Base-by-base conservation (phyloP, 1,284 basidiomycete species). In the Tremellales sp. region DNA sequence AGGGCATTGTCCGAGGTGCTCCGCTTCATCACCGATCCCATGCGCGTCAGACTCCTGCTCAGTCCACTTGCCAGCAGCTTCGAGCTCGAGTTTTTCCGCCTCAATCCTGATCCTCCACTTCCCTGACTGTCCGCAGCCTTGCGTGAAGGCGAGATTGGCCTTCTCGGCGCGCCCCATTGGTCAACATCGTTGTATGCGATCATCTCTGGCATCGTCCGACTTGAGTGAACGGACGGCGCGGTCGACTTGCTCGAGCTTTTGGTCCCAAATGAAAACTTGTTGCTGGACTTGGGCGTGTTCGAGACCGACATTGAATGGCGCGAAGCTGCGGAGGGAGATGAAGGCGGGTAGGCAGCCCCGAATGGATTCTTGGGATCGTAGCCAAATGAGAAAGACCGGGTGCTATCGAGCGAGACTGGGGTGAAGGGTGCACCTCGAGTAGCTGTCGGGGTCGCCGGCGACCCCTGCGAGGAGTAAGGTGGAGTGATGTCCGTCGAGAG, bases 1-100 rank as follows among this genome's bases (percentile, higher is more conserved):
- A 24, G n/a, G n/a, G n/a, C n/a, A n/a, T n/a, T n/a, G 10, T 49
- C 51, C 17, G 51, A 53, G 8, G 45, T 52, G 23, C 48, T 52
- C 4, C 59, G 52, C 19, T 51, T 54, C 53, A 68, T 63, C 4
- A 66, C 65, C 11, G 57, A 62, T 7, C 60, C 60, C 36, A 64
- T 51, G 13, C 65, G 46, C 10, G 52, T 51, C 22, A 67, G 47
- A 3, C 65, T 61, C 24, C 54, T 58, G 3, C 56, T 58, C 10
- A 67, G 41, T 6, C 57, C 52, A 15, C 35, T 26, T 12, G 55
- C 41, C 0, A 67, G 49, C 17, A 63, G 49, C 1, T 57, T 39
- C 11, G 36, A 39, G 11, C 13, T 39, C 11, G 36, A 39, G 11
- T 39, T 39, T 21, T 39, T 39, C 10, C 36, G 36, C 13, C 36